phyloP scores from a whole-genome alignment of 2,329 filamentous ascomycete species.

The Amesomyces nigricolor region DNA sequence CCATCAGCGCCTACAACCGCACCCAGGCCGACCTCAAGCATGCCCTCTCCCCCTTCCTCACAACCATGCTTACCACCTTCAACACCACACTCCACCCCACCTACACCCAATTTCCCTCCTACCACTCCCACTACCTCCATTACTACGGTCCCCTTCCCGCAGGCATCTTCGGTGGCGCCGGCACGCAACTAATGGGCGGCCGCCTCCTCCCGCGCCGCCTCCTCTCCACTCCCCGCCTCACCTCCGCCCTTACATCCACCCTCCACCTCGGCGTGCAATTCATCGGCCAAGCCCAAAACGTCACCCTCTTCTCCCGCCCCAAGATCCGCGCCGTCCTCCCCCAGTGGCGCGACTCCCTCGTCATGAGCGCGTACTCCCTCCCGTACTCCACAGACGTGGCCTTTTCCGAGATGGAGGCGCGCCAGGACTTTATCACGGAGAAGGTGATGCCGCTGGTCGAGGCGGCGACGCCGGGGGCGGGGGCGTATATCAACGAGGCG shows the following conservation, averaged over 20 bases:
- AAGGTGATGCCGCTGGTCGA: conserved; percentile 31
- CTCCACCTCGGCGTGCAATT: no score
- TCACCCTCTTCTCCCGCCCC: not conserved
- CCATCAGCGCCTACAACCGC: conserved; percentile 43
- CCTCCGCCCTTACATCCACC: conserved; percentile 13
- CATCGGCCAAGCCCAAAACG: no score
- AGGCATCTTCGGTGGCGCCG: conserved; percentile 18
- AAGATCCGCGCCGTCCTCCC: conserved; percentile 33
- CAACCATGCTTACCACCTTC: conserved; percentile 35
- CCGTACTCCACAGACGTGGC: conserved; percentile 18
- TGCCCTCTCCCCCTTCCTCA: conserved; percentile 40
- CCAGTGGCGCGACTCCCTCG: conserved; percentile 32
- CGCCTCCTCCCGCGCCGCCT: conserved; percentile 35
- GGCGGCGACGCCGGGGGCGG: conserved; percentile 36
- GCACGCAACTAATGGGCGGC: conserved; percentile 35
- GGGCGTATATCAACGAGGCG: conserved; percentile 47
- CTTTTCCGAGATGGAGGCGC: conserved; percentile 24
- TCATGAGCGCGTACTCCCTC: no score
- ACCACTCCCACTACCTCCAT: conserved; percentile 41
- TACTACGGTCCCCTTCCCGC: conserved; percentile 38
- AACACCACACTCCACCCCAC: conserved; percentile 26
- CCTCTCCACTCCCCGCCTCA: conserved; percentile 10
- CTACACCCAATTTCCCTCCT: conserved; percentile 21
- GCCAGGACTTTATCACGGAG: conserved; percentile 28
- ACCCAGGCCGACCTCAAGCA: conserved; percentile 35